These are phyloP conservation scores for Scheffersomyces coipomensis DNA, from an alignment of 805 yeast genomes.

Conservation along the genomic window DNA sequence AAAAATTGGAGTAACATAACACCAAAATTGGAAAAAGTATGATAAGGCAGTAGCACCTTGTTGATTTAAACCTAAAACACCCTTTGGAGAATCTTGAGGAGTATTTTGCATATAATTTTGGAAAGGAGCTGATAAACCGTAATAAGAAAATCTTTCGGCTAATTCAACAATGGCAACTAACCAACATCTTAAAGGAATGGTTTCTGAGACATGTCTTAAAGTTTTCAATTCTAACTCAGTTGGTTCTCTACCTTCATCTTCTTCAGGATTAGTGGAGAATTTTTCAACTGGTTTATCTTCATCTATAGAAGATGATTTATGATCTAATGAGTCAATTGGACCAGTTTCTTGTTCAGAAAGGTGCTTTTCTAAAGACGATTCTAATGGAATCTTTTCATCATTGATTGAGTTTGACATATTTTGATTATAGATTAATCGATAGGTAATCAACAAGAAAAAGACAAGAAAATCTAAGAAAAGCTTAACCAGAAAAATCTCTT, in stretches of 20 bases:
- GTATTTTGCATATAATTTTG: constrained; percentile 73
- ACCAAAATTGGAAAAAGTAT: constrained; percentile 78
- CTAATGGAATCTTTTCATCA: constrained; percentile 3
- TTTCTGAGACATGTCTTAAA: constrained; percentile 52
- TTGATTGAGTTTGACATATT: constrained; percentile 1
- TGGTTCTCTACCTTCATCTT: constrained; percentile 42
- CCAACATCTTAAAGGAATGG: constrained; percentile 56
- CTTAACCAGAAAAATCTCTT: background rate
- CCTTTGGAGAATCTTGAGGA: constrained; percentile 38
- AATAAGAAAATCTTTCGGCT: constrained; percentile 78
- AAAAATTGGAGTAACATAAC: constrained; percentile 74
- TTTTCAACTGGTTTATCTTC: background rate
- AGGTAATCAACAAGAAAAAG: background rate
- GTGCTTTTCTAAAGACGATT: constrained; percentile 5
- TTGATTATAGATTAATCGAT: background rate
- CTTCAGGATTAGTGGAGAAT: constrained; percentile 7
- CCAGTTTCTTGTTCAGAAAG: constrained; percentile 2
- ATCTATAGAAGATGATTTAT: background rate
- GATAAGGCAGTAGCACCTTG: constrained; percentile 70
- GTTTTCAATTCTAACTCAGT: constrained; percentile 54
- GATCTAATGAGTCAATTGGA: background rate
- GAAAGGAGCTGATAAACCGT: constrained; percentile 74
- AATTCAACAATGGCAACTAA: constrained; percentile 70
- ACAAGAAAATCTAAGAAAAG: background rate
- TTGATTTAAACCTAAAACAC: constrained; percentile 56